Conservation (phyloP, 78 protist genomes). For the Polysphondylium violaceum region DNA sequence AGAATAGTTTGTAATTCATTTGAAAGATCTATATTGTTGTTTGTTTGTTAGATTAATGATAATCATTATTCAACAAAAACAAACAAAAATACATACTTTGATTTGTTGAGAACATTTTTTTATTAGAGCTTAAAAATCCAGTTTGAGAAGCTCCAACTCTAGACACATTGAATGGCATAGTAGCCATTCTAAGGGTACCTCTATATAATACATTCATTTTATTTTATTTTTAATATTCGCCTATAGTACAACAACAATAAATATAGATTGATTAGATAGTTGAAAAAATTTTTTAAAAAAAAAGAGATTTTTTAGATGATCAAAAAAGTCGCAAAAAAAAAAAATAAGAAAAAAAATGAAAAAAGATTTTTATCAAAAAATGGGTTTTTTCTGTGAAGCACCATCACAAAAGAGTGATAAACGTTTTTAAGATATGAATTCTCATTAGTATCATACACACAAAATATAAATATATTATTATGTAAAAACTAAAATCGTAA, state of each 20-base stretch:
- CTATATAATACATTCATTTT: background rate
- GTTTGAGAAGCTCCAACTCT: too few species aligned
- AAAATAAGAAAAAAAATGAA: too few species aligned
- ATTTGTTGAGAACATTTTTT: background rate
- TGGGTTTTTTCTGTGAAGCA: background rate
- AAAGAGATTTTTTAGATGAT: too few species aligned
- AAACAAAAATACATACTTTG: background rate
- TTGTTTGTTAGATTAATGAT: too few species aligned
- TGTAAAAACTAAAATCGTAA: too few species aligned
- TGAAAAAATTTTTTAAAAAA: too few species aligned
- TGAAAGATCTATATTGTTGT: background rate
- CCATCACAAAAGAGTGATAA: too few species aligned
- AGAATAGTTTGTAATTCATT: slow-evolving; percentile 30
- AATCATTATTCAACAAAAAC: background rate
- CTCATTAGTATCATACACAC: too few species aligned
- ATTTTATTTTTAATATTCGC: background rate
- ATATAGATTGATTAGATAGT: background rate
- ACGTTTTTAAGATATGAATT: too few species aligned
- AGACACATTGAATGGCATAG: too few species aligned
- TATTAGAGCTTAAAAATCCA: too few species aligned
- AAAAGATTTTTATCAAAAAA: background rate
- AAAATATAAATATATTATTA: background rate
- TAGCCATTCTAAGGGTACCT: background rate
- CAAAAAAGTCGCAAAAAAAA: background rate
- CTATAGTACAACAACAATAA: slow-evolving; percentile 5